A percentile compares a stretch with the other conserved stretches of the same genome.
Evolutionary conservation across 495 filamentous ascomycete species (phyloP).

Genomic region (Aspergillus nidulans): DNA sequence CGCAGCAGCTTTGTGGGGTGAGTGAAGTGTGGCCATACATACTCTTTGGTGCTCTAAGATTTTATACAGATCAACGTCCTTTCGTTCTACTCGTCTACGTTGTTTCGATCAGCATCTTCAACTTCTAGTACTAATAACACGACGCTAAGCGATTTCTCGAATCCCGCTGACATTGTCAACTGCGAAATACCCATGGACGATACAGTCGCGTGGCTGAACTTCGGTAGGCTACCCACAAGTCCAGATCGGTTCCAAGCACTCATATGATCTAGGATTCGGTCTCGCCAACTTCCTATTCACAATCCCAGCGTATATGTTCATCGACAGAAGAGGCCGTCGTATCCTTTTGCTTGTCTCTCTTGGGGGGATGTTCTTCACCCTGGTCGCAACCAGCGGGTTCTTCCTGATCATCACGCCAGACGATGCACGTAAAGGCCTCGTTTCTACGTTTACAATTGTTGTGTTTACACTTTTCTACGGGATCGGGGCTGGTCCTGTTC

Average conservation of each 20-base stretch:
- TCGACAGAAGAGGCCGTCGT: conserved; percentile 26
- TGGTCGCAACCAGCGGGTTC: conserved; percentile 15
- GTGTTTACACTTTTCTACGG: conserved; percentile 21
- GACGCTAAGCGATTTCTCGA: too few species aligned
- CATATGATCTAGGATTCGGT: conserved; percentile 16
- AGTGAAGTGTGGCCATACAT: background rate
- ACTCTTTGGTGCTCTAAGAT: background rate
- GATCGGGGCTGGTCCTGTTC: conserved; percentile 21
- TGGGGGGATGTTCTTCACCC: conserved; percentile 18
- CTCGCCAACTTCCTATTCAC: conserved; percentile 29
- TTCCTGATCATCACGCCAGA: conserved; percentile 12
- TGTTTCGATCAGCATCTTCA: too few species aligned
- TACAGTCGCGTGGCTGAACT: conserved; percentile 52
- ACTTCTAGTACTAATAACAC: too few species aligned
- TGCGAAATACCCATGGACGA: too few species aligned
- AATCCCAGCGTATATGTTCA: conserved; percentile 20
- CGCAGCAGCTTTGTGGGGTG: conserved; percentile 68
- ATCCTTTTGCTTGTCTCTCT: conserved; percentile 25
- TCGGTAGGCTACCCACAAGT: conserved; percentile 36
- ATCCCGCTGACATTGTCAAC: too few species aligned
- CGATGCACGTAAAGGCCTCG: conserved; percentile 4
- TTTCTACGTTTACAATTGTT: conserved; percentile 14
- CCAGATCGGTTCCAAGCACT: background rate
- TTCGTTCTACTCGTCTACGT: conserved; percentile 64
- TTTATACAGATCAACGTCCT: conserved; percentile 57